Conservation (phyloP, 164 flowering plant genomes). For the Aristolochia fimbriata region DNA sequence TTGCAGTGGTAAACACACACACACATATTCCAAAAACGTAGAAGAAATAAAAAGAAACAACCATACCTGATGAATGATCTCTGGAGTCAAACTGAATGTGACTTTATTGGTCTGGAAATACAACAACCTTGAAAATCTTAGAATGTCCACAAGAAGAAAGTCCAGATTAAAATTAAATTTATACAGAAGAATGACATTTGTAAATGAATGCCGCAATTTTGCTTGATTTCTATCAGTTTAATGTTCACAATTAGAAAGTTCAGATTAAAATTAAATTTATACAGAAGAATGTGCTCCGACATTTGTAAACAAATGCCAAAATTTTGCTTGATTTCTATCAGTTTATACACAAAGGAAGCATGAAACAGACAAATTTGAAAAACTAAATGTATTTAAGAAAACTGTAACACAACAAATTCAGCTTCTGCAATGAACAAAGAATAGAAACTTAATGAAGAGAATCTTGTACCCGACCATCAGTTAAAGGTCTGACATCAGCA, state of each 20-base stretch:
- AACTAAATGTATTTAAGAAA: too few relatives aligned
- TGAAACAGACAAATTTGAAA: neutral
- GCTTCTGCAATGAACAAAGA: neutral
- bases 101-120: conserved; percentile 74
- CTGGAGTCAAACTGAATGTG: conserved; percentile 85
- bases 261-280: neutral
- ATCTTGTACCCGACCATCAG: conserved; percentile 80
- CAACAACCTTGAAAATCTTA: conserved; percentile 2
- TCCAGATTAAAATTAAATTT: neutral
- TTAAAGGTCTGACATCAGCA: conserved; percentile 58
- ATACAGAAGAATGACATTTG: neutral
- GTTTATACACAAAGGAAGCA: neutral
- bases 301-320: neutral
- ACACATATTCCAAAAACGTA: neutral
- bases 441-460: conserved; percentile 7
- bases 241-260: neutral
- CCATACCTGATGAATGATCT: conserved; percentile 82
- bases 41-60: neutral
- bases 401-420: too few relatives aligned
- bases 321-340: too few relatives aligned
- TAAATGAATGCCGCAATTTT: too few relatives aligned
- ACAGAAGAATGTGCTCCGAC: neutral
- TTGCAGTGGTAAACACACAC: too few relatives aligned
- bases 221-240: too few relatives aligned
- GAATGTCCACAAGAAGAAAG: neutral